Evolutionary conservation across 495 filamentous ascomycete genomes (phyloP).

Genomic region (Aspergillus carlsbadensis): DNA sequence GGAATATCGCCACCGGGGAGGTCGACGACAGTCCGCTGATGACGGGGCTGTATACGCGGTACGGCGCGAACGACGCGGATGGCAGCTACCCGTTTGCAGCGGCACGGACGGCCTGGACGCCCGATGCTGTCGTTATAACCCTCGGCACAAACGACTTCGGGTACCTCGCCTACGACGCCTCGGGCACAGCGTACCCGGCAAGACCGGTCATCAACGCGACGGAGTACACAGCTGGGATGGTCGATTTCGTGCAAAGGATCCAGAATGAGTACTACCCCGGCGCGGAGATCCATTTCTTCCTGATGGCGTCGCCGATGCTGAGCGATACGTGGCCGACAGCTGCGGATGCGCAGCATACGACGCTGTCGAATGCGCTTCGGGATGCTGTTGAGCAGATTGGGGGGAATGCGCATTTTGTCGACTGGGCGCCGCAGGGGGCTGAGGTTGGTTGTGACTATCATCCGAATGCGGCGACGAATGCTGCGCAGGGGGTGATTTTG

Average conservation of each 20-base stretch:
- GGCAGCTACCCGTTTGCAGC: too few species aligned
- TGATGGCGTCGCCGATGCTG: not conserved
- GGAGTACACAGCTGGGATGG: too few species aligned
- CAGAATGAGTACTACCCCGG: not conserved
- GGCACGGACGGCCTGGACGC: not conserved
- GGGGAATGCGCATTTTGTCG: not conserved
- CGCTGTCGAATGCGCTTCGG: not conserved
- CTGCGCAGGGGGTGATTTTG: not conserved
- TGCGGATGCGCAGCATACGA: not conserved
- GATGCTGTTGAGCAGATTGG: not conserved
- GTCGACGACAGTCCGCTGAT: too few species aligned
- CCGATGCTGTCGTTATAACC: not conserved
- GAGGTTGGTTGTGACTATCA: conserved; percentile 1
- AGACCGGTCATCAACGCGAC: not conserved
- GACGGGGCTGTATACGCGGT: too few species aligned
- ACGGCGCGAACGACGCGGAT: too few species aligned
- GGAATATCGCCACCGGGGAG: not conserved
- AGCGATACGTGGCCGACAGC: not conserved
- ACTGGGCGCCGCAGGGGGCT: not conserved
- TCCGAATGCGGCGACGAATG: not conserved
- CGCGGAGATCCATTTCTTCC: not conserved
- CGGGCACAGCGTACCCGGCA: not conserved
- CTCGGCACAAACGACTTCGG: conserved; percentile 1
- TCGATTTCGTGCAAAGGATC: too few species aligned
- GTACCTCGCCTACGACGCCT: not conserved